Evolutionary conservation across 177 flowering plant genomes (phyloP).

Genomic region (Vitis hybrid): DNA sequence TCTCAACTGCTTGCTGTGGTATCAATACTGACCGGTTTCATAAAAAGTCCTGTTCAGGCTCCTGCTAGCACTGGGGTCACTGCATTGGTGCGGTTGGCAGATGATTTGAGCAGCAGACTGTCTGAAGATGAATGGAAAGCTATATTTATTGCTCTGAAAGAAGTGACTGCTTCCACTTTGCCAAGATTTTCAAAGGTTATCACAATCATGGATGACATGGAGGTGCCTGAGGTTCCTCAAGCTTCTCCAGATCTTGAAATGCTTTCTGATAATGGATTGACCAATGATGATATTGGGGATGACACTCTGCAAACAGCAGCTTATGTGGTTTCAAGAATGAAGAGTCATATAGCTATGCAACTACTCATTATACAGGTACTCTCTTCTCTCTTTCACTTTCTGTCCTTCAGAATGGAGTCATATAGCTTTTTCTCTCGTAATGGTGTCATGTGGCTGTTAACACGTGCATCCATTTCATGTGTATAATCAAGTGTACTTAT

Average conservation of each 20-base stretch:
- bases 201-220: conserved; percentile 64
- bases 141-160: conserved; percentile 65
- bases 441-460: not conserved
- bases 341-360: conserved; percentile 78
- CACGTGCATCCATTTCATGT: not conserved
- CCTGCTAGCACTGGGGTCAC: conserved; percentile 77
- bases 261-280: conserved; percentile 50
- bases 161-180: conserved; percentile 56
- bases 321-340: conserved; percentile 75
- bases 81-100: conserved; percentile 63
- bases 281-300: conserved; percentile 65
- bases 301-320: conserved; percentile 79
- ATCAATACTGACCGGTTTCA: conserved; percentile 57
- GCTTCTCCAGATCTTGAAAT: conserved; percentile 44
- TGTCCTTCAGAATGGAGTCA: no score
- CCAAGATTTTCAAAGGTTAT: conserved; percentile 66
- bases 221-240: conserved; percentile 48
- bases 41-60: conserved; percentile 63
- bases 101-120: conserved; percentile 58
- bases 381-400: conserved; percentile 11
- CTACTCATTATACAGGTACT: conserved; percentile 76
- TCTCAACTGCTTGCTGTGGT: conserved; percentile 63
- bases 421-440: not conserved
- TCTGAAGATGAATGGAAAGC: conserved; percentile 83
- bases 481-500: no score